Conservation (phyloP, 306 rosid genomes). For the Lagenaria siceraria region DNA sequence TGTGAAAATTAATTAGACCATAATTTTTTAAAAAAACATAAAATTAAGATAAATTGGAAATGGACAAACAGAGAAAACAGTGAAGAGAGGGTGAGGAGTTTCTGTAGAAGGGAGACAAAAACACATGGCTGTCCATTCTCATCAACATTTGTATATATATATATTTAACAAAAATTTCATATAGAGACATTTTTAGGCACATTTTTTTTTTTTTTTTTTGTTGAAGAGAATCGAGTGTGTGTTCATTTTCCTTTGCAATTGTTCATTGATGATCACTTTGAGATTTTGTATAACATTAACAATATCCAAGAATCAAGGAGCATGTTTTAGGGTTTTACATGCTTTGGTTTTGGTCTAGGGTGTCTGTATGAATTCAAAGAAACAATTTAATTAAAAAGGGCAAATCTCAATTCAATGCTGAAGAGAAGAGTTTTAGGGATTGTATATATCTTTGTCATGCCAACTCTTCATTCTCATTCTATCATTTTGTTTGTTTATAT, state of each 20-base stretch:
- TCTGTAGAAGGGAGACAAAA: not conserved
- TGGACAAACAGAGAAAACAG: not conserved
- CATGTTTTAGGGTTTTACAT: slow-evolving; percentile 2
- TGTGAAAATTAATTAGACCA: not conserved
- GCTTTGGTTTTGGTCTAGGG: not conserved
- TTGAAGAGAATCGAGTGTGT: not conserved
- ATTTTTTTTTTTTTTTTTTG: no score
- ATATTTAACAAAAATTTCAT: not conserved
- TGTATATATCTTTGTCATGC: not conserved
- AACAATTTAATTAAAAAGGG: not conserved
- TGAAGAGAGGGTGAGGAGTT: not conserved
- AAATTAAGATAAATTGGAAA: not conserved
- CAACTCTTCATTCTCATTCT: not conserved
- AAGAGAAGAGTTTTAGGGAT: not conserved
- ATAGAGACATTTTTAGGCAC: not conserved
- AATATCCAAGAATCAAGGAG: not conserved
- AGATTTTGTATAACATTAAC: not conserved
- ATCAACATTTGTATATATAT: not conserved
- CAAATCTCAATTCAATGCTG: not conserved
- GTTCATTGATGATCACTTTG: not conserved
- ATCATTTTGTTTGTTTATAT: not conserved
- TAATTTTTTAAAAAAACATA: no score
- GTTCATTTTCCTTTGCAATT: not conserved
- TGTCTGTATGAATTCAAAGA: not conserved
- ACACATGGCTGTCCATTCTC: slow-evolving; percentile 1